Base-by-base conservation (phyloP, 225 moss, liverwort and hornwort genomes). In the Takakia lepidozioides region DNA sequence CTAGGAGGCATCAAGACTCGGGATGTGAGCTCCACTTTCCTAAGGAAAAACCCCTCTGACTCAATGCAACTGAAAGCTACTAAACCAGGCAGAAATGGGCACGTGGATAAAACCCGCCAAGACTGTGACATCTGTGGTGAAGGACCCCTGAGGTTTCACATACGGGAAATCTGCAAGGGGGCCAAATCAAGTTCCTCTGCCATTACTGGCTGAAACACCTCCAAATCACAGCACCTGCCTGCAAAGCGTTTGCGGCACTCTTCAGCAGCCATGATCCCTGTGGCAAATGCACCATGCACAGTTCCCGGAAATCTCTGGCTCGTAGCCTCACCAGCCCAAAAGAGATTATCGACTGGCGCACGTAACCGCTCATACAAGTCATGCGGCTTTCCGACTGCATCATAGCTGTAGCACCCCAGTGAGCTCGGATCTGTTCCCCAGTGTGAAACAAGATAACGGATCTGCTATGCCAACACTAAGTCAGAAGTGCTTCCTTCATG, bases 121-220 rank as follows among this genome's bases (percentile, higher is more conserved):
- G n/a, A n/a, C n/a, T n/a, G n/a, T n/a, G n/a, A n/a, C n/a, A n/a
- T n/a, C n/a, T n/a, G n/a, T n/a, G n/a, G n/a, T n/a, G n/a, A n/a
- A n/a, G n/a, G n/a, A n/a, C 32, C 11, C 32, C 32, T 6, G 32
- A 11, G 32, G 8, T 11, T 49, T 95, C 80, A 95, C 56, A 98
- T 60, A 52, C 98, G 91, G 22, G 98, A 98, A 52, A 98, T 98
- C 66, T 76, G 80, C 50, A 98, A 73, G 21, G 83, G 77, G 45
- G 66, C 77, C 18, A 73, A 75, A 25, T 75, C 72, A 22, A 69
- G 73, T 66, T 87, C 91, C 60, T 77, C 83, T 18, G 87, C 91
- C 91, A 91, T 91, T 15, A 91, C 98, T 49, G 98, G 98, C 59
- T 91, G 98, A 63, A 98, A 87, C 62, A 91, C 78, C 69, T 98